Percentiles rank a stretch among this genome's conserved stretches.
phyloP scores from a whole-genome alignment of 352 stramenopile genomes.

The Pythium aristosporum region DNA sequence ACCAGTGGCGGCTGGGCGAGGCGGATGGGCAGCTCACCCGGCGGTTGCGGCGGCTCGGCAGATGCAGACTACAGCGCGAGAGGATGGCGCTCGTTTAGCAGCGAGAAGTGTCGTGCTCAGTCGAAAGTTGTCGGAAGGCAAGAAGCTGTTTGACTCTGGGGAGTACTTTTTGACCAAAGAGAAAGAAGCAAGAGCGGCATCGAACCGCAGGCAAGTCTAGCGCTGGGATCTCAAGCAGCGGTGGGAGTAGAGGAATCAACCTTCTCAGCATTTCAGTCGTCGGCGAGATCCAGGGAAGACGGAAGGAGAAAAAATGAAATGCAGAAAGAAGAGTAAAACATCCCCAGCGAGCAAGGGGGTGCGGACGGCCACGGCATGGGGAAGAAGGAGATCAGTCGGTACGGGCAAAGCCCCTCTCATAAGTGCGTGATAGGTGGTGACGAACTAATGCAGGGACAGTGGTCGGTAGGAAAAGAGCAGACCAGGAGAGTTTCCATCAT shows the following conservation, averaged over 20 bases:
- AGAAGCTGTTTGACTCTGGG: constrained; percentile 76
- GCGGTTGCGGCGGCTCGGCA: constrained; percentile 1
- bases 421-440: neutral
- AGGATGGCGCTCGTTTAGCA: constrained; percentile 27
- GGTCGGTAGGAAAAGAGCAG: neutral
- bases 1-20: neutral
- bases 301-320: too few relatives aligned
- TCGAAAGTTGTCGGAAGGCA: constrained; percentile 55
- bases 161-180: constrained; percentile 62
- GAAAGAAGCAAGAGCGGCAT: constrained; percentile 24
- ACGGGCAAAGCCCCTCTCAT: neutral
- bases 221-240: neutral
- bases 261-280: neutral
- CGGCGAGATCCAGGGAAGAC: too few relatives aligned
- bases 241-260: neutral
- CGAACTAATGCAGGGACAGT: neutral
- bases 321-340: too few relatives aligned
- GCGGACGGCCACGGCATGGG: too few relatives aligned
- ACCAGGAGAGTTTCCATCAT: neutral
- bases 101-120: constrained; percentile 66
- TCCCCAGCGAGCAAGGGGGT: too few relatives aligned
- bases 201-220: constrained; percentile 15
- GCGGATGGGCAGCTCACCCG: constrained; percentile 4
- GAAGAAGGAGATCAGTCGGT: neutral
- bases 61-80: neutral